Evolutionary conservation across 2,329 filamentous ascomycete species (phyloP).

Genomic region (Ramularia endophylla): DNA sequence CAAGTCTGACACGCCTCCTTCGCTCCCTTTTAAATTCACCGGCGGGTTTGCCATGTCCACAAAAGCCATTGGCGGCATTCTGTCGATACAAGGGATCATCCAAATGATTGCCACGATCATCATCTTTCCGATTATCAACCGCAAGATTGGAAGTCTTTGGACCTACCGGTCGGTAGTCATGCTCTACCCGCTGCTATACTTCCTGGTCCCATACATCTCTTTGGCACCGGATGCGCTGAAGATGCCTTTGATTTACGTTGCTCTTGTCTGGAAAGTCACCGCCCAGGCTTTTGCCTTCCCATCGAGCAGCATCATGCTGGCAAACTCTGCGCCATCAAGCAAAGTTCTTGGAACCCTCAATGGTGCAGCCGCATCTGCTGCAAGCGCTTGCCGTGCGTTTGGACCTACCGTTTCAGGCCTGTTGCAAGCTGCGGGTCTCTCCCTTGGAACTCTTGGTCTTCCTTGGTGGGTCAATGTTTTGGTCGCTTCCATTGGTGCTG

Average conservation of each 20-base stretch:
- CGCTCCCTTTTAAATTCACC: slow-evolving; percentile 80
- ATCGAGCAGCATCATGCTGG: slow-evolving; percentile 79
- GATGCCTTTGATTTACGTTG: slow-evolving; percentile 67
- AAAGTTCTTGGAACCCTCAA: slow-evolving; percentile 87
- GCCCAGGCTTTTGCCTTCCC: slow-evolving; percentile 89
- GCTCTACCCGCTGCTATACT: slow-evolving; percentile 80
- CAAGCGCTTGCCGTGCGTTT: slow-evolving; percentile 80
- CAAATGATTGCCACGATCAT: slow-evolving; percentile 82
- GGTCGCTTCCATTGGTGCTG: slow-evolving; percentile 67
- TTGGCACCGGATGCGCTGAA: slow-evolving; percentile 68
- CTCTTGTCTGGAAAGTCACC: slow-evolving; percentile 88
- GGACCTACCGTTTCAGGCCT: slow-evolving; percentile 84
- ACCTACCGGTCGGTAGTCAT: slow-evolving; percentile 78
- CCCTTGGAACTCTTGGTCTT: slow-evolving; percentile 75
- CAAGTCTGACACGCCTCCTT: slow-evolving; percentile 43
- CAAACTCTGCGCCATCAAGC: slow-evolving; percentile 79
- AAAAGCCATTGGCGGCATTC: slow-evolving; percentile 78
- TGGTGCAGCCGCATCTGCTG: slow-evolving; percentile 83
- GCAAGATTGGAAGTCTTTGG: slow-evolving; percentile 67
- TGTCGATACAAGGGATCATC: slow-evolving; percentile 83
- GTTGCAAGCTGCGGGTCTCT: slow-evolving; percentile 73
- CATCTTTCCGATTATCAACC: slow-evolving; percentile 72
- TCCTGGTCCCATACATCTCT: slow-evolving; percentile 82
- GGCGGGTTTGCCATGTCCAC: slow-evolving; percentile 81
- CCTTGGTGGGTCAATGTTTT: slow-evolving; percentile 89